Evolutionary conservation across 192 early-diverging fungal genomes (phyloP), one percentile per base, ranked within the genome.

Genomic region (Gigaspora rosea): DNA sequence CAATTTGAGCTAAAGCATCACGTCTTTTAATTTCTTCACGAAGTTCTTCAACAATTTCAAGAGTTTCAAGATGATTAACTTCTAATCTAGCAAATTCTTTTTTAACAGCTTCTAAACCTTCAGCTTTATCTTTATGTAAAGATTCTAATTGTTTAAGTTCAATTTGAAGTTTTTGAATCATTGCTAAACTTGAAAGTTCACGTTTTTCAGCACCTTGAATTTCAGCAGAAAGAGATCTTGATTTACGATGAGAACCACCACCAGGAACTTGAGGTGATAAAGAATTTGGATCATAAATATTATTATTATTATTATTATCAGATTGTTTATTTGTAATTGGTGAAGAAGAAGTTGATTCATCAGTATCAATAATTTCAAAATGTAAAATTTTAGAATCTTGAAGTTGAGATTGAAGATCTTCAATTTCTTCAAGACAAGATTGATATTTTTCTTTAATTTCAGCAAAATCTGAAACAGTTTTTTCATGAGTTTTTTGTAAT

Each of bases 101-200:
- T 36, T 57, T 52, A 57, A 76, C 64, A 57, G 49, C 64, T 7
- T 76, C 64, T 16, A 76, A 63, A 22, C 75, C 75, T 46, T 20
- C 36, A 15, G 75, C 49, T 41, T 76, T 76, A 54, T 76, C 75
- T 0, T 54, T 50, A 76, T 76, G 75, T 8, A 76, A 47, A 12
- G 35, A 67, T 56, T 76, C 75, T 9, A 66, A 47, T 76, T 76
- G 75, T 57, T 67, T 76, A 47, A 76, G 64, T 67, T 76, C 75
- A 67, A 76, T 76, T 67, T 76, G 63, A 22, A 76, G 35, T 64
- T 76, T 76, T 67, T 76, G 75, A 76, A 76, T 50, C 36, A 76
- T 76, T 13, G 64, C 62, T 9, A 51, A 13, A 67, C 63, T 67
- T 35, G 64, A 41, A 52, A 67, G 63, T 47, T 76, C 75, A 46